Percentiles rank a stretch among this genome's conserved stretches.
Conservation (phyloP, 1,284 basidiomycete species). For the Pseudozyma sp. region DNA sequence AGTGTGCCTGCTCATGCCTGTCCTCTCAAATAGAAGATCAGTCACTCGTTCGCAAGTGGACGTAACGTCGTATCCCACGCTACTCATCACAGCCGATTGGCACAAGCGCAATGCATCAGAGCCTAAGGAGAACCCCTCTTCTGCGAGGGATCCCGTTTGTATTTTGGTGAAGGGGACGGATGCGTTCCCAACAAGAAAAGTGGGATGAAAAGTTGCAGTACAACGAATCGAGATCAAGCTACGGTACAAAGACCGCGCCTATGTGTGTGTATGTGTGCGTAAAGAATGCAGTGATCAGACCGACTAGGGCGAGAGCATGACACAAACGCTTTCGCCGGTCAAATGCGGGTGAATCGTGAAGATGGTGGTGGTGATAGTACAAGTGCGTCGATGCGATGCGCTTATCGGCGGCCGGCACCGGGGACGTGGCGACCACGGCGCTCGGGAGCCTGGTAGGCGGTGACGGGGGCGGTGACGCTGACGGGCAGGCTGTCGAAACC, state of each 20-base stretch:
- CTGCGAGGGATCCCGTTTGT: constrained; percentile 39
- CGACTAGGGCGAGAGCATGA: background rate
- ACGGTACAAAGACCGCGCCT: background rate
- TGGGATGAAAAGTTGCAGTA: constrained; percentile 28
- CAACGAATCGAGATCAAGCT: constrained; percentile 17
- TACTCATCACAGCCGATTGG: background rate
- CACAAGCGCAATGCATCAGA: constrained; percentile 4
- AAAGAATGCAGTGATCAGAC: constrained; percentile 6
- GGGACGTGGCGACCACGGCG: constrained; percentile 66
- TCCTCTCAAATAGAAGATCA: too few relatives aligned
- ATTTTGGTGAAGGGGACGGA: constrained; percentile 26
- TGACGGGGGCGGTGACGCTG: constrained; percentile 65
- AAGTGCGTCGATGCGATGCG: constrained; percentile 32
- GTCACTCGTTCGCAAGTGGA: background rate
- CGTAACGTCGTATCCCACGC: background rate
- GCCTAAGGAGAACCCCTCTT: constrained; percentile 42
- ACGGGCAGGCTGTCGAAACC: constrained; percentile 68
- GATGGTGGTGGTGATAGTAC: constrained; percentile 36
- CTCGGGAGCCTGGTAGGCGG: constrained; percentile 64
- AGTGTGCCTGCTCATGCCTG: too few relatives aligned
- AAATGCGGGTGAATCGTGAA: constrained; percentile 17
- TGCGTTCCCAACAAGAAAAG: constrained; percentile 14
- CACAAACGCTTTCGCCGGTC: background rate
- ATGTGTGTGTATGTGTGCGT: constrained; percentile 16
- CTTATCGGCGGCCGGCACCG: constrained; percentile 67